These are phyloP conservation scores for Podaxis sp. DNA, from an alignment of 768 basidiomycete species.

Conservation along the genomic window DNA sequence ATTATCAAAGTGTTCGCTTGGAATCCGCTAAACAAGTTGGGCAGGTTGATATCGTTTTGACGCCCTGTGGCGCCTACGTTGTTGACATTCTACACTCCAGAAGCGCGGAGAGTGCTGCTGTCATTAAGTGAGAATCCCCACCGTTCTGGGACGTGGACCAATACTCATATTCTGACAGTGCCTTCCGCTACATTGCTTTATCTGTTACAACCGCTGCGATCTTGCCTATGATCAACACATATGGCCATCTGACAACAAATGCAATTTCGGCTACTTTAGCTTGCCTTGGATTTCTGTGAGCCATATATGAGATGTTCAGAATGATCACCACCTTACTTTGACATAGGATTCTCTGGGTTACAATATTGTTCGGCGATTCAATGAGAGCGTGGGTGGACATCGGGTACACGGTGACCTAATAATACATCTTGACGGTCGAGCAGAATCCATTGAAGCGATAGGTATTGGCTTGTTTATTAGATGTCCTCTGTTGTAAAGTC, in stretches of 20 bases:
- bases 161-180: conserved; percentile 27
- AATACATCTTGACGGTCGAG: not conserved
- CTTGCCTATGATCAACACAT: conserved; percentile 47
- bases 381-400: not conserved
- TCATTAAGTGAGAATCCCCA: conserved; percentile 36
- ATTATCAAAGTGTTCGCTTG: not conserved
- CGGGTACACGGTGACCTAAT: not conserved
- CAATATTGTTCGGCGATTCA: not conserved
- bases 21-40: not conserved
- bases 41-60: conserved; percentile 57
- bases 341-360: not conserved
- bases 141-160: not conserved
- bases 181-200: conserved; percentile 41
- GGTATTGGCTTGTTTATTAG: not conserved
- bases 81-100: conserved; percentile 59
- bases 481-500: not conserved
- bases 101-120: conserved; percentile 63
- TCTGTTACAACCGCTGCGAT: conserved; percentile 40
- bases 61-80: conserved; percentile 51
- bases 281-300: conserved; percentile 52
- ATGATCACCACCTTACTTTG: not conserved
- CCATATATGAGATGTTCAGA: not conserved
- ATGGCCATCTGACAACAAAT: conserved; percentile 51
- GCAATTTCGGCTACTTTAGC: conserved; percentile 39
- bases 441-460: no score